phyloP scores from a whole-genome alignment of 495 filamentous ascomycete genomes.

The Lineolata rhizophorae region DNA sequence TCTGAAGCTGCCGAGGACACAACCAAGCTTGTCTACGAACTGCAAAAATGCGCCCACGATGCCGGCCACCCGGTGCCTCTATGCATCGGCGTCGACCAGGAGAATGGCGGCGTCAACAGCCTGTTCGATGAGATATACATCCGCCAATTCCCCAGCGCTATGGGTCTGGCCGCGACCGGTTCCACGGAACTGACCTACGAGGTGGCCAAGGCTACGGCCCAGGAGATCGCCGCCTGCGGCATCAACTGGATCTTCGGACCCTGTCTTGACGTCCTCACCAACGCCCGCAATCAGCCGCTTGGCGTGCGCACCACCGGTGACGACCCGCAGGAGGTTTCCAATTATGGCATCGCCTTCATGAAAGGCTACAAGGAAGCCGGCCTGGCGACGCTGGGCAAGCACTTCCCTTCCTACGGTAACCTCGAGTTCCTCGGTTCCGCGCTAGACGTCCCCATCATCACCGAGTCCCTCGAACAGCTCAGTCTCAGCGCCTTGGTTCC shows the following conservation, averaged over 20 bases:
- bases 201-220: slow-evolving; percentile 67
- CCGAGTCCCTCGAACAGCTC: slow-evolving; percentile 70
- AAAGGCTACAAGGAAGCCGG: slow-evolving; percentile 77
- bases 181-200: slow-evolving; percentile 57
- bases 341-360: slow-evolving; percentile 69
- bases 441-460: slow-evolving; percentile 75
- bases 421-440: slow-evolving; percentile 76
- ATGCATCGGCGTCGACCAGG: slow-evolving; percentile 70
- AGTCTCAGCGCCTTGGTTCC: slow-evolving; percentile 66
- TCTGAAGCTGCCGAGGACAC: slow-evolving; percentile 61
- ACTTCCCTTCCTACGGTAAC: slow-evolving; percentile 84
- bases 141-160: slow-evolving; percentile 74
- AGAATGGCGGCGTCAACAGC: slow-evolving; percentile 90
- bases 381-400: slow-evolving; percentile 68
- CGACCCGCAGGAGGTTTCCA: slow-evolving; percentile 75
- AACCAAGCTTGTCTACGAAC: slow-evolving; percentile 55
- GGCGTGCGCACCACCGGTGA: slow-evolving; percentile 68
- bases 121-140: slow-evolving; percentile 81
- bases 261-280: slow-evolving; percentile 75
- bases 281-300: slow-evolving; percentile 66
- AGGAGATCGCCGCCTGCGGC: slow-evolving; percentile 66
- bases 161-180: slow-evolving; percentile 74
- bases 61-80: slow-evolving; percentile 70
- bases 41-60: slow-evolving; percentile 71
- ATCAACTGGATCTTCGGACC: slow-evolving; percentile 84